Evolutionary conservation across 768 basidiomycete species (phyloP).

Genomic region (Mycena galopus): DNA sequence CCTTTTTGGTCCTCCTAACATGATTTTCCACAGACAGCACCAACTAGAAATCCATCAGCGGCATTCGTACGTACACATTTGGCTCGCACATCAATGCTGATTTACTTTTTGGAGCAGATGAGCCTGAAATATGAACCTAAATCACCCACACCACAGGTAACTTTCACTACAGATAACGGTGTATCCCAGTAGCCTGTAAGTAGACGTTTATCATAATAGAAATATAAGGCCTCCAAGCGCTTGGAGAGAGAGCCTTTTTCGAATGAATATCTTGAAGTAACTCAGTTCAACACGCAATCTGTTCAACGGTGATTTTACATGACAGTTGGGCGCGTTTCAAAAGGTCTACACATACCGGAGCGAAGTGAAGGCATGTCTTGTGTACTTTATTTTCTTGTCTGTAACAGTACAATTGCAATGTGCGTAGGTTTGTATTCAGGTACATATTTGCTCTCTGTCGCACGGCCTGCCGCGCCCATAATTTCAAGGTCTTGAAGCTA

Average conservation of each 20-base stretch:
- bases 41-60: too few species aligned
- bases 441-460: constrained; percentile 6
- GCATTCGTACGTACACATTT: not conserved
- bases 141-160: not conserved
- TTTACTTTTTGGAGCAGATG: not conserved
- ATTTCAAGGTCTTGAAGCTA: not conserved
- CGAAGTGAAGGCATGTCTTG: not conserved
- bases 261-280: not conserved
- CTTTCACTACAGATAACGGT: not conserved
- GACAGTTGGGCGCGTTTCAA: too few species aligned
- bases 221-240: not conserved
- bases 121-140: too few species aligned
- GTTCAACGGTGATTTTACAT: too few species aligned
- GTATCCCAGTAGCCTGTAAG: too few species aligned
- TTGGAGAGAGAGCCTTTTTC: not conserved
- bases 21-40: not conserved
- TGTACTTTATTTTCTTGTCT: constrained; percentile 27
- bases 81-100: not conserved
- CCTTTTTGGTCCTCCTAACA: not conserved
- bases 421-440: constrained; percentile 21
- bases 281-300: not conserved
- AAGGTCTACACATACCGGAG: too few species aligned
- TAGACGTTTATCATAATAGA: too few species aligned
- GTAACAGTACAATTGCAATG: constrained; percentile 28
- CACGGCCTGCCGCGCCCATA: not conserved